Percentiles rank a stretch among this genome's conserved stretches.
phyloP scores from a whole-genome alignment of 2,329 filamentous ascomycete species.

The Xylaria sp. region DNA sequence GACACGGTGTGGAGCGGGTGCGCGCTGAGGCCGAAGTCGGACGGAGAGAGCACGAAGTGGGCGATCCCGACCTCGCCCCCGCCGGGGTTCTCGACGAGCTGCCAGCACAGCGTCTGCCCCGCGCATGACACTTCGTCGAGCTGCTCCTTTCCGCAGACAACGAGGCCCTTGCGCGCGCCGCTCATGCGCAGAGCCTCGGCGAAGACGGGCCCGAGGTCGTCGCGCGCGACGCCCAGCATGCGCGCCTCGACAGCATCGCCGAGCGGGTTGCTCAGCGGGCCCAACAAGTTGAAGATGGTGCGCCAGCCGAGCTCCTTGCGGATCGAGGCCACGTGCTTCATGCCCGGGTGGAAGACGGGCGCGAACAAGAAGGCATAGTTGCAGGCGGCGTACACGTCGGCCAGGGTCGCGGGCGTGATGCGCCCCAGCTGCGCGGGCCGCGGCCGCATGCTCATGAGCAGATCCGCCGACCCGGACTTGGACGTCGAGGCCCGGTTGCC shows the following conservation, averaged over 20 bases:
- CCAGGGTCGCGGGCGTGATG: conserved; percentile 71
- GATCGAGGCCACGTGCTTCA: conserved; percentile 84
- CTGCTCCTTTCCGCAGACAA: conserved; percentile 93
- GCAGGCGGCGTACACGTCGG: conserved; percentile 72
- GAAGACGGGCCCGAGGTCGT: conserved; percentile 85
- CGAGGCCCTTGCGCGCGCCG: conserved; percentile 79
- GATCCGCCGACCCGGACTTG: conserved; percentile 91
- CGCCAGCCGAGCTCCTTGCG: conserved; percentile 88
- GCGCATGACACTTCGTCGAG: conserved; percentile 95
- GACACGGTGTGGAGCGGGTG: conserved; percentile 80
- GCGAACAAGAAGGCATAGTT: conserved; percentile 98
- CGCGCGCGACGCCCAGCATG: conserved; percentile 88
- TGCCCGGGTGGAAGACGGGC: conserved; percentile 93
- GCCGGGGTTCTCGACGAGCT: conserved; percentile 56
- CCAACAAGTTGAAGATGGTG: conserved; percentile 97
- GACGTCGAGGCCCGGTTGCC: conserved; percentile 95
- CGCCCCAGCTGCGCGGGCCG: conserved; percentile 73
- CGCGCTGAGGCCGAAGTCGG: conserved; percentile 81
- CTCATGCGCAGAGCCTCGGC: conserved; percentile 78
- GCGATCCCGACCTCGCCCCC: conserved; percentile 61
- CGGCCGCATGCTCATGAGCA: conserved; percentile 76
- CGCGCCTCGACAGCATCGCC: conserved; percentile 84
- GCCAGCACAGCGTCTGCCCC: conserved; percentile 87
- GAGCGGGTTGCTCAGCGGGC: conserved; percentile 88
- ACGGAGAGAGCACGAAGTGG: conserved; percentile 75